A percentile compares a stretch with the other conserved stretches of the same genome.
These are phyloP conservation scores for Fraxinus xanthoxyloides DNA, from an alignment of 305 asterid genomes.

Conservation along the genomic window DNA sequence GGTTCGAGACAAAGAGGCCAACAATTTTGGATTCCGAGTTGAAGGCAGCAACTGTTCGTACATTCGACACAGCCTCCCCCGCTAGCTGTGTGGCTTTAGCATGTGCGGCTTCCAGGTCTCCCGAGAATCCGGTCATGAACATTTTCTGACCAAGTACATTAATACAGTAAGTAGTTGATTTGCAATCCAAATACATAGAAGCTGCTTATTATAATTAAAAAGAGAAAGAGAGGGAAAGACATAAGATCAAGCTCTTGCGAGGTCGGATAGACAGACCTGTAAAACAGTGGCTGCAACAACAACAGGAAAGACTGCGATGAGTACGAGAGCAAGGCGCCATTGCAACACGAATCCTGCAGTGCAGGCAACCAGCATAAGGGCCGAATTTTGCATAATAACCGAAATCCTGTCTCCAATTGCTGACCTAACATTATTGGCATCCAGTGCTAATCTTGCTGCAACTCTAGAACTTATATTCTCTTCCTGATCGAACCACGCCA, in stretches of 20 bases:
- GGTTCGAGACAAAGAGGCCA: constrained; percentile 64
- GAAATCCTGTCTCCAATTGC: constrained; percentile 98
- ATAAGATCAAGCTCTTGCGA: background rate
- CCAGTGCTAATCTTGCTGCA: constrained; percentile 89
- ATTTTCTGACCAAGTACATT: constrained; percentile 62
- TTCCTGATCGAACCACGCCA: constrained; percentile 97
- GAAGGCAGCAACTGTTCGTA: constrained; percentile 94
- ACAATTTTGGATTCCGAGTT: constrained; percentile 82
- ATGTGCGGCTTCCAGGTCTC: constrained; percentile 92
- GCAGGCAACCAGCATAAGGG: constrained; percentile 97
- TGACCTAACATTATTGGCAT: constrained; percentile 94
- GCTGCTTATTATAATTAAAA: background rate
- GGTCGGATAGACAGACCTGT: constrained; percentile 50
- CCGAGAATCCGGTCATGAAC: constrained; percentile 98
- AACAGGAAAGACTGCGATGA: constrained; percentile 84
- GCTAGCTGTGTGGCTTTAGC: constrained; percentile 94
- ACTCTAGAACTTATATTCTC: constrained; percentile 91
- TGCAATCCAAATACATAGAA: background rate
- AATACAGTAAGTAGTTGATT: background rate
- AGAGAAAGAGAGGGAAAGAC: background rate
- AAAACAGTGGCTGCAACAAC: constrained; percentile 98
- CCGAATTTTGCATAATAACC: constrained; percentile 96
- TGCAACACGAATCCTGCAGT: constrained; percentile 95
- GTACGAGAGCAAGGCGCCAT: constrained; percentile 96
- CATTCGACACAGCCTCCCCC: constrained; percentile 90